Percentiles rank a stretch among this genome's conserved stretches.
These are phyloP conservation scores for Lathyrus oleraceus DNA, from an alignment of 306 rosid genomes.

Conservation along the genomic window DNA sequence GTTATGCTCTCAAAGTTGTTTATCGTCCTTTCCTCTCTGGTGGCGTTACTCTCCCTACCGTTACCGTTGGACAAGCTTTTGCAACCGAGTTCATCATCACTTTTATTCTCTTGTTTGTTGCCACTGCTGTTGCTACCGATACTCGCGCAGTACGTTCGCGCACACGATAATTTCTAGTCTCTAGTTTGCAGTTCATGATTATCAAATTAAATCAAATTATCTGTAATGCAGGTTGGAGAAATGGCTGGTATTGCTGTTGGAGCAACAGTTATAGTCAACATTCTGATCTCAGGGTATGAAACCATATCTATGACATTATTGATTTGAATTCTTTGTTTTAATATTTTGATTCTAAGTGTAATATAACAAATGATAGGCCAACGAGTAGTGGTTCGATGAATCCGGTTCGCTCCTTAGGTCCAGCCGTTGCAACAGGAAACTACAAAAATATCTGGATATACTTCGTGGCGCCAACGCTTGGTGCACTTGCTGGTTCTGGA, in stretches of 20 bases:
- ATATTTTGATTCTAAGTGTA: background rate
- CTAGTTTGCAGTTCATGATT: no score
- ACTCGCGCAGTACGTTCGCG: conserved; percentile 63
- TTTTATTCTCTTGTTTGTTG: conserved; percentile 81
- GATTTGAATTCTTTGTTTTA: background rate
- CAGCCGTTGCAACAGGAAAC: conserved; percentile 87
- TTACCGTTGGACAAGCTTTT: conserved; percentile 62
- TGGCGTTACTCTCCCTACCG: conserved; percentile 79
- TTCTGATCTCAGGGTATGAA: conserved; percentile 73
- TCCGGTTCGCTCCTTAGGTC: conserved; percentile 94
- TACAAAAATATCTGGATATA: conserved; percentile 70
- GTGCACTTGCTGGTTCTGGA: conserved; percentile 78
- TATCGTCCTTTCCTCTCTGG: conserved; percentile 76
- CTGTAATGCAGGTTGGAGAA: conserved; percentile 66
- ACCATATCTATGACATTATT: background rate
- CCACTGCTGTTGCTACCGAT: conserved; percentile 91
- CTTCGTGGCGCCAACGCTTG: conserved; percentile 80
- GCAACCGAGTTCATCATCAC: conserved; percentile 86
- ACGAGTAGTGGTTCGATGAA: conserved; percentile 90
- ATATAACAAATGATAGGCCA: conserved; percentile 49
- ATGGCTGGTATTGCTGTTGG: conserved; percentile 94
- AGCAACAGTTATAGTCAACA: conserved; percentile 84
- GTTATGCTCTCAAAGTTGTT: conserved; percentile 69
- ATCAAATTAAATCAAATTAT: background rate
- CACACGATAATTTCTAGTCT: no score